Evolutionary conservation across 805 yeast genomes (phyloP).

Genomic region (Maudiozyma bulderi): DNA sequence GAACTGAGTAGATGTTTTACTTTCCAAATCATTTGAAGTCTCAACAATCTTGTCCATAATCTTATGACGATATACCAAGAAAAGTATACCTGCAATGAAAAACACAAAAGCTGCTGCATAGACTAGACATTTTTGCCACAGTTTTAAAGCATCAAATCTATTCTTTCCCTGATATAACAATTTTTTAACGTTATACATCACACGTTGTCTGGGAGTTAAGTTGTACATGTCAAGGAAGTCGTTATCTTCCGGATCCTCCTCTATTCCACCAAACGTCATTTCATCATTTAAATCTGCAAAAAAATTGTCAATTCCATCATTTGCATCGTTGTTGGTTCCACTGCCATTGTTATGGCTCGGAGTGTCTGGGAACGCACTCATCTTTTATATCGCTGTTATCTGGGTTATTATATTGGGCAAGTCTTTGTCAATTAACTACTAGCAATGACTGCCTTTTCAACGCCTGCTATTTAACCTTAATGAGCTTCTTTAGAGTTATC

Average conservation of each 20-base stretch:
- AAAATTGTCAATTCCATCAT: slow-evolving; percentile 6
- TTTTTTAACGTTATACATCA: slow-evolving; percentile 14
- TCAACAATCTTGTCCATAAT: slow-evolving; percentile 29
- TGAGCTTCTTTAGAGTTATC: too few species aligned
- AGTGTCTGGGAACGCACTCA: background rate
- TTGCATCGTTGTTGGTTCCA: background rate
- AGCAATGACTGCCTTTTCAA: background rate
- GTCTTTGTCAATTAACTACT: too few species aligned
- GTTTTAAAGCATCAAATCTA: slow-evolving; percentile 12
- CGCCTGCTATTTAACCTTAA: too few species aligned
- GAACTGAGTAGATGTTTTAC: slow-evolving; percentile 33
- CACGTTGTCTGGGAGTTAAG: slow-evolving; percentile 27
- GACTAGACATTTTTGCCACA: slow-evolving; percentile 18
- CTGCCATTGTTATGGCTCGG: background rate
- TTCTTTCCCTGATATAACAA: slow-evolving; percentile 6
- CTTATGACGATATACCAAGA: slow-evolving; percentile 21
- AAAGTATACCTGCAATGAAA: slow-evolving; percentile 10
- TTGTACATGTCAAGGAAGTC: slow-evolving; percentile 27
- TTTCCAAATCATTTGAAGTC: slow-evolving; percentile 38
- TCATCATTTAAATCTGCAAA: slow-evolving; percentile 14
- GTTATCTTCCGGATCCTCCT: slow-evolving; percentile 16
- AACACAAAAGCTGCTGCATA: slow-evolving; percentile 8
- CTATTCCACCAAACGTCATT: slow-evolving; percentile 6
- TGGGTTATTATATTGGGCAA: too few species aligned
- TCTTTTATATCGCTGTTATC: background rate